Conservation (phyloP, 805 yeast species). For the Suhomyces pyralidae region DNA sequence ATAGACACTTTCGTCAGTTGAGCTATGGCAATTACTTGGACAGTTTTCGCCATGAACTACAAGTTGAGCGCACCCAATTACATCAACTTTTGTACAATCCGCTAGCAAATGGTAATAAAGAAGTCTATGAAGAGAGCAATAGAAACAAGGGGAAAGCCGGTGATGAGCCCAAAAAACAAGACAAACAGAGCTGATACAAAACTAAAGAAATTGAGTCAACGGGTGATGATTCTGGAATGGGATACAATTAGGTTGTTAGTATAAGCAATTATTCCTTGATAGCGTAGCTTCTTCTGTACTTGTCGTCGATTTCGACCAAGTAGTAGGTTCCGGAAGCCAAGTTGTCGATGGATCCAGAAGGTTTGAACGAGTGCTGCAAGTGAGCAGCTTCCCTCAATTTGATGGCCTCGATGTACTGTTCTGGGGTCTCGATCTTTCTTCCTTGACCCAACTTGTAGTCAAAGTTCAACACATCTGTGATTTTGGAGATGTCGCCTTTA, state of each 20-base stretch:
- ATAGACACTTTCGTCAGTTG: too few species aligned
- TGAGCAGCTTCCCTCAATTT: constrained; percentile 87
- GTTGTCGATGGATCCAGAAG: constrained; percentile 73
- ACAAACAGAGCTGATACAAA: background rate
- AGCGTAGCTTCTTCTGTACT: constrained; percentile 78
- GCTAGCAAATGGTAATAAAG: background rate
- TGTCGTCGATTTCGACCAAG: constrained; percentile 79
- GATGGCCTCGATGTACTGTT: constrained; percentile 76
- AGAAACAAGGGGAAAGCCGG: background rate
- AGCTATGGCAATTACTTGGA: too few species aligned
- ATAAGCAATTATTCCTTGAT: constrained; percentile 50
- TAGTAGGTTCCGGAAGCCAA: constrained; percentile 78
- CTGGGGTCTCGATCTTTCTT: constrained; percentile 70
- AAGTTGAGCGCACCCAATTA: background rate
- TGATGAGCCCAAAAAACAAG: background rate
- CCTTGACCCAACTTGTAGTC: constrained; percentile 58
- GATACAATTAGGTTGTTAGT: background rate
- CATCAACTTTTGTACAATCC: background rate
- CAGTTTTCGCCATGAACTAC: too few species aligned
- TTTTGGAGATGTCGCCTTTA: constrained; percentile 72
- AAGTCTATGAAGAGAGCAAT: background rate
- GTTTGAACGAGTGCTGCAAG: constrained; percentile 72
- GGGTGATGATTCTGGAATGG: background rate
- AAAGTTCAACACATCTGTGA: constrained; percentile 63
- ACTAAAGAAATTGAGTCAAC: background rate